Percentiles rank a stretch among this genome's conserved stretches.
These are phyloP conservation scores for Pseudogymnoascus sp. DNA, from an alignment of 2,329 filamentous ascomycete genomes.

Conservation along the genomic window DNA sequence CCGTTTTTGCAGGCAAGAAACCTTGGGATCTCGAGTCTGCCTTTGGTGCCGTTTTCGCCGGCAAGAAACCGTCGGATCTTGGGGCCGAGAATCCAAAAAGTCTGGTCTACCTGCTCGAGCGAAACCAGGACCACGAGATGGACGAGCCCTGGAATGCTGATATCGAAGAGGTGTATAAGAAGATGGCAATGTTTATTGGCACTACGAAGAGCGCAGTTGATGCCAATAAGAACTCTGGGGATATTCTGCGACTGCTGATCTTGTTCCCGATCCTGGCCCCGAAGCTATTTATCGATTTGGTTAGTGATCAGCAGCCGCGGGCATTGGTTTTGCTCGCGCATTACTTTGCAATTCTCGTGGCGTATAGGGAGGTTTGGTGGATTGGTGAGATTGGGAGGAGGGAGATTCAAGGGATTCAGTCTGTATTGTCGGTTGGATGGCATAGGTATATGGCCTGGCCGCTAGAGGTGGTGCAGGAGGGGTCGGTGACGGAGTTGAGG, in stretches of 20 bases:
- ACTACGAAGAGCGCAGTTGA: slow-evolving; percentile 10
- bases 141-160: slow-evolving; percentile 16
- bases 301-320: slow-evolving; percentile 15
- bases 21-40: slow-evolving; percentile 9
- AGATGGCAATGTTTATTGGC: slow-evolving; percentile 16
- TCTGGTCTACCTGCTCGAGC: slow-evolving; percentile 8
- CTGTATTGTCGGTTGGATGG: slow-evolving; percentile 13
- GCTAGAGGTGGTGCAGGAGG: slow-evolving; percentile 12
- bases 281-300: slow-evolving; percentile 14
- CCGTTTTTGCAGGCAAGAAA: slow-evolving; percentile 13
- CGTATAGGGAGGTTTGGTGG: slow-evolving; percentile 30
- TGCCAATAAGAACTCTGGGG: slow-evolving; percentile 4
- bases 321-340: slow-evolving; percentile 24
- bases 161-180: slow-evolving; percentile 15
- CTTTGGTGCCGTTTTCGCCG: slow-evolving; percentile 8
- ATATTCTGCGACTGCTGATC: slow-evolving; percentile 11
- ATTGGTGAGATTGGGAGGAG: slow-evolving; percentile 21
- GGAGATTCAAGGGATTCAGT: slow-evolving; percentile 15
- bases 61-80: slow-evolving; percentile 12
- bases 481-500: background rate
- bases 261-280: slow-evolving; percentile 14
- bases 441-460: slow-evolving; percentile 15
- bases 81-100: background rate
- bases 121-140: slow-evolving; percentile 10
- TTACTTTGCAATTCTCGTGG: slow-evolving; percentile 28